A percentile compares a stretch with the other conserved stretches of the same genome.
Conservation (phyloP, 495 filamentous ascomycete genomes). For the Podospora comata region DNA sequence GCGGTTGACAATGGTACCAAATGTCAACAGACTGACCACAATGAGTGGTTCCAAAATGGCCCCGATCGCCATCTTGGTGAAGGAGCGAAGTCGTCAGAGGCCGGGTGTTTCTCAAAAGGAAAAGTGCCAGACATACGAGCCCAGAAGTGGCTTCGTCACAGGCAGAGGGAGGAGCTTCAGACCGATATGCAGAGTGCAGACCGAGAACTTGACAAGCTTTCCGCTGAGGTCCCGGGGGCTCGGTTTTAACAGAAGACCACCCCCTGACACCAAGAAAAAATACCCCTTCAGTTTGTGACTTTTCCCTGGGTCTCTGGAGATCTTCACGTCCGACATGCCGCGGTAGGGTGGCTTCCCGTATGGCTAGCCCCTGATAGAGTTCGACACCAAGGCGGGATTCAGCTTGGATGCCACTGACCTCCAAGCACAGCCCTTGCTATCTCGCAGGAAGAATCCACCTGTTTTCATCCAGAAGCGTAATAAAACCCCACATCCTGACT, state of each 20-base stretch:
- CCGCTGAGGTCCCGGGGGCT: not conserved
- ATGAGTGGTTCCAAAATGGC: constrained; percentile 35
- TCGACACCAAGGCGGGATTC: constrained; percentile 9
- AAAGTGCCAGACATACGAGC: not conserved
- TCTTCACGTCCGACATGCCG: not conserved
- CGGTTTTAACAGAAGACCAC: not conserved
- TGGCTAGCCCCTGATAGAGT: constrained; percentile 12
- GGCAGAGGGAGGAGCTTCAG: not conserved
- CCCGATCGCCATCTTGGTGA: constrained; percentile 31
- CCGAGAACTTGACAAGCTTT: constrained; percentile 1
- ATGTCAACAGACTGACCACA: constrained; percentile 32
- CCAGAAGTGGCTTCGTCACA: not conserved
- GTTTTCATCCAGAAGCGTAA: not conserved
- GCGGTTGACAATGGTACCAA: constrained; percentile 37
- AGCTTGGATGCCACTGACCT: constrained; percentile 3
- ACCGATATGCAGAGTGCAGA: not conserved
- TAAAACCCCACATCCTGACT: constrained; percentile 1
- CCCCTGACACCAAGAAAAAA: not conserved
- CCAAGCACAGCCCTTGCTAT: constrained; percentile 4
- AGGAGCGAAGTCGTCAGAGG: not conserved
- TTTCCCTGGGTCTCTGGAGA: not conserved
- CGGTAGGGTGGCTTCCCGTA: constrained; percentile 2
- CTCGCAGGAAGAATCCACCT: constrained; percentile 1
- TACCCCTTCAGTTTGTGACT: not conserved
- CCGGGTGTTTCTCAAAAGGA: not conserved